Conservation (phyloP, 2,329 filamentous ascomycete species). For the Paraphoma sp. region DNA sequence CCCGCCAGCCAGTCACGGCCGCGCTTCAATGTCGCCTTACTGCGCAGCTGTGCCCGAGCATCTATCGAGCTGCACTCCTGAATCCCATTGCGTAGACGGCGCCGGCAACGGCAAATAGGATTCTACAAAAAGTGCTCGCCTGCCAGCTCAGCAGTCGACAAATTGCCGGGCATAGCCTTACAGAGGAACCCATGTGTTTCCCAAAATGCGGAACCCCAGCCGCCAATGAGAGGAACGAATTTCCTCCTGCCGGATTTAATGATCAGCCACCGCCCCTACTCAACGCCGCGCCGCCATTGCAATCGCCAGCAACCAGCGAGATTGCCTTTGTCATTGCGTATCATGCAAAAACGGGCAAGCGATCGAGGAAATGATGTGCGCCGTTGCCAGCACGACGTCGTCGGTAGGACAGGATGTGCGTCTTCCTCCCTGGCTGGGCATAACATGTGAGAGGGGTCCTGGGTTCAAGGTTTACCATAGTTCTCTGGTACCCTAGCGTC, state of each 20-base stretch:
- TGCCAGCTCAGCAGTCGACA: slow-evolving; percentile 7
- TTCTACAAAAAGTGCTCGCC: slow-evolving; percentile 9
- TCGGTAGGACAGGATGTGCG: not conserved
- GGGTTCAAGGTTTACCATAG: slow-evolving; percentile 10
- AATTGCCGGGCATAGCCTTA: slow-evolving; percentile 2
- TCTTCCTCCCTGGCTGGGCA: slow-evolving; percentile 14
- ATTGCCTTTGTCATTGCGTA: not conserved
- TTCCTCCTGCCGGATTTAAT: not conserved
- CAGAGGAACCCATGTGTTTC: slow-evolving; percentile 4
- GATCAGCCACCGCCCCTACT: not conserved
- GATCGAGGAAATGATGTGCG: not conserved
- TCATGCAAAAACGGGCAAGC: not conserved
- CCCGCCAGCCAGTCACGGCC: slow-evolving; percentile 18
- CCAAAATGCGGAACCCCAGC: slow-evolving; percentile 1
- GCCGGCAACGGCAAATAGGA: slow-evolving; percentile 18
- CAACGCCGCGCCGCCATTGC: not conserved
- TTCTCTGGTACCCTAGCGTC: slow-evolving; percentile 21
- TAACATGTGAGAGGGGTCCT: slow-evolving; percentile 19
- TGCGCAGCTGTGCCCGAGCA: slow-evolving; percentile 1
- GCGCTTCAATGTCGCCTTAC: not conserved
- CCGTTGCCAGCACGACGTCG: slow-evolving; percentile 17
- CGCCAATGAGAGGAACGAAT: not conserved
- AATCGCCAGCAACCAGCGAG: not conserved
- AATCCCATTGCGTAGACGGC: slow-evolving; percentile 16
- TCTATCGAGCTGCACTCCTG: slow-evolving; percentile 23